These are phyloP conservation scores for Saccharomyces paradoxus DNA, from an alignment of 805 yeast species.

Conservation along the genomic window DNA sequence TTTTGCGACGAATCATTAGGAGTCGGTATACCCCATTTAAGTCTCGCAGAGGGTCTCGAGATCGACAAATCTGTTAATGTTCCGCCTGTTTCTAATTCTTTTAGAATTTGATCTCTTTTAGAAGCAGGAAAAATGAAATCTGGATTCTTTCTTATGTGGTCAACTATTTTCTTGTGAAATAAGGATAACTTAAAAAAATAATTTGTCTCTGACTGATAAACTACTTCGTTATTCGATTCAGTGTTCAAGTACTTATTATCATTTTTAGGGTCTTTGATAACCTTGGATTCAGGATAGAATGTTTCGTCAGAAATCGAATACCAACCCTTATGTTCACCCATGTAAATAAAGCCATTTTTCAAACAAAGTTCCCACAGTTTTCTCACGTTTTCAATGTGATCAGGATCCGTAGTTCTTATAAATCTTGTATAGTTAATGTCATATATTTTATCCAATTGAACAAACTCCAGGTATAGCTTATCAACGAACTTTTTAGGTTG, in stretches of 20 bases:
- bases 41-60: constrained; percentile 71
- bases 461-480: constrained; percentile 54
- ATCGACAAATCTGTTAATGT: constrained; percentile 66
- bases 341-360: constrained; percentile 60
- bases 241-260: constrained; percentile 29
- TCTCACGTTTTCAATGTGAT: constrained; percentile 60
- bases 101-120: constrained; percentile 46
- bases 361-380: constrained; percentile 60
- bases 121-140: constrained; percentile 58
- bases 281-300: constrained; percentile 78
- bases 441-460: constrained; percentile 48
- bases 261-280: constrained; percentile 32
- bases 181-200: constrained; percentile 71
- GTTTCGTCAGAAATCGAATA: constrained; percentile 91
- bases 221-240: constrained; percentile 73
- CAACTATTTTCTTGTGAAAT: constrained; percentile 49
- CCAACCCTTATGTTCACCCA: constrained; percentile 89
- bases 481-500: constrained; percentile 68
- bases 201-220: constrained; percentile 69
- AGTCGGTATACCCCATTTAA: constrained; percentile 85
- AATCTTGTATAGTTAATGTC: constrained; percentile 63
- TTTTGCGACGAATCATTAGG: constrained; percentile 72
- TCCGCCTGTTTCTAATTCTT: constrained; percentile 42
- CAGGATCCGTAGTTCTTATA: constrained; percentile 82
- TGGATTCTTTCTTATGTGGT: constrained; percentile 41